Evolutionary conservation across 2,329 filamentous ascomycete species (phyloP).

Genomic region (Ascochyta rabiei): DNA sequence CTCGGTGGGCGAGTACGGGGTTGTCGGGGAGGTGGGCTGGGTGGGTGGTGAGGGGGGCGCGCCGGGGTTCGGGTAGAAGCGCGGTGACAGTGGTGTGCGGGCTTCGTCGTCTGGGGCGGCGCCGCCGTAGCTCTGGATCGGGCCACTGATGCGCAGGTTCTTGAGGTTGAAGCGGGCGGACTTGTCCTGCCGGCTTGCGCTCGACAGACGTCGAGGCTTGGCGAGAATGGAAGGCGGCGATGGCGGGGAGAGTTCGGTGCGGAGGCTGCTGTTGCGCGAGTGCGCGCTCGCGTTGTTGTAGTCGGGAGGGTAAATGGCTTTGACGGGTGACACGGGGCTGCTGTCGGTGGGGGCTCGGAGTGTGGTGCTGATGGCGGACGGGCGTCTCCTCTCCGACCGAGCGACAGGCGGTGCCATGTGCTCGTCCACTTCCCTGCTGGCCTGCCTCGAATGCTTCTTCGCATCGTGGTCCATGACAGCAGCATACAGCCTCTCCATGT

Average conservation of each 20-base stretch:
- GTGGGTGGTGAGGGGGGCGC: slow-evolving; percentile 61
- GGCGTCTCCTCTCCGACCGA: slow-evolving; percentile 23
- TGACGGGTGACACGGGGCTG: slow-evolving; percentile 50
- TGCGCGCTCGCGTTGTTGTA: slow-evolving; percentile 34
- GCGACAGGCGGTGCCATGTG: slow-evolving; percentile 14
- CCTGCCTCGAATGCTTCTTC: slow-evolving; percentile 49
- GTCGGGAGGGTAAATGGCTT: slow-evolving; percentile 56
- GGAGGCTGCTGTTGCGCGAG: slow-evolving; percentile 19
- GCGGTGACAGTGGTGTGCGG: slow-evolving; percentile 61
- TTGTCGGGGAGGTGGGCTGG: slow-evolving; percentile 42
- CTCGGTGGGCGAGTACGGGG: slow-evolving; percentile 43
- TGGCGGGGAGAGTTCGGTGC: slow-evolving; percentile 27
- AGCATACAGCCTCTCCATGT: slow-evolving; percentile 89
- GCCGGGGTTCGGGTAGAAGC: slow-evolving; percentile 59
- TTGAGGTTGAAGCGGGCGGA: slow-evolving; percentile 56
- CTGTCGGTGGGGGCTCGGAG: slow-evolving; percentile 27
- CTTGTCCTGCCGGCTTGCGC: slow-evolving; percentile 42
- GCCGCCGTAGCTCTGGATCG: slow-evolving; percentile 54
- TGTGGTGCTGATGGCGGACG: slow-evolving; percentile 41
- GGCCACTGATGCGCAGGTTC: slow-evolving; percentile 64
- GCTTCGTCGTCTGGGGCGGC: slow-evolving; percentile 54
- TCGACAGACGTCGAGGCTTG: slow-evolving; percentile 45
- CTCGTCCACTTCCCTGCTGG: slow-evolving; percentile 30
- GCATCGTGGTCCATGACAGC: slow-evolving; percentile 89
- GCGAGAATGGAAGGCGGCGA: slow-evolving; percentile 46